Base-by-base conservation (phyloP, 164 flowering plant species). In the Stephania cephalantha region DNA sequence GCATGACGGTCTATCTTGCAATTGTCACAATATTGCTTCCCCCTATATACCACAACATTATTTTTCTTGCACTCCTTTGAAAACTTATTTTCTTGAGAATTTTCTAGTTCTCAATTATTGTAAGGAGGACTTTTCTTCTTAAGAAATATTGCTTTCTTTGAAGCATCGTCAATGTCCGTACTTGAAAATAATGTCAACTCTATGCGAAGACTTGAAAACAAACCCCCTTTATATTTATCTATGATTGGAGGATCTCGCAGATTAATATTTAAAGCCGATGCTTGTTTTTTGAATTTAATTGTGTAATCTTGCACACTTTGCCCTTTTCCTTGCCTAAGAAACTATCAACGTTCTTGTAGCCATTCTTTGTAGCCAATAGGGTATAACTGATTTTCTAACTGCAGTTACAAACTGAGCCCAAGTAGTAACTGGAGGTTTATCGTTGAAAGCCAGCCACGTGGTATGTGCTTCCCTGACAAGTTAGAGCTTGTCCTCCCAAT, bases 251-350 rank as follows among this genome's bases (percentile, higher is more conserved):
- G 68, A 35, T 72, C 50, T 20, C 48, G 11, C 9, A 61, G 18
- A n/a, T 72, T 58, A 22, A 72, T 7, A 17, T 31, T 2, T 29
- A 72, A 31, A 3, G 68, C 68, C 8, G 29, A 25, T 8, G 2
- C 74, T 17, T 55, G 13, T 15, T 61, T 58, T 5, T 5, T 20
- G n/a, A 72, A 72, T 11, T 72, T 46, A 0, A 64, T 72, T 3
- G 68, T 72, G 48, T 69, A 69, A 1, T 70, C 78, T n/a, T 75
- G 78, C 8, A 70, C 69, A n/a, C 8, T 69, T 22, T 69, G 53
- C 10, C 44, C 68, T 1, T 35, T 61, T 8, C 11, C 35, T 53
- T 70, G 73, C 58, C 44, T 15, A 75, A 29, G 48, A 25, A 69
- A 69, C 30, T 75, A 48, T 66, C 77, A 75, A 18, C 31, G 1